Base-by-base conservation (phyloP, 176 grass and related monocot genomes). In the Oryza punctata region DNA sequence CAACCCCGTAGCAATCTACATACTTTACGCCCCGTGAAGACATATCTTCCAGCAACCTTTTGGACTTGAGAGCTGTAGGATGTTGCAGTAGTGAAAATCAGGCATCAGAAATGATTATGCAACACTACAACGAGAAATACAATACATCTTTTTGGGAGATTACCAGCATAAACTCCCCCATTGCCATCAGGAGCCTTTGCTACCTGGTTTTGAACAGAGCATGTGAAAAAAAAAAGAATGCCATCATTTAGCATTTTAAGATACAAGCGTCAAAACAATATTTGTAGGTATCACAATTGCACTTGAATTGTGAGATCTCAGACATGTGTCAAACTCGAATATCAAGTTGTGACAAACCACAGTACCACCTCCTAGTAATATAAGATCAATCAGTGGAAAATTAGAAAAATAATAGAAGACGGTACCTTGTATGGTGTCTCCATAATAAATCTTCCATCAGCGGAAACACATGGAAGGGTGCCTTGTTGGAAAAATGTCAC, bases 401-500 rank as follows among this genome's bases (percentile, higher is more conserved):
- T 14, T 72, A 49, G 5, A 35, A 41, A 78, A 59, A 10, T 76
- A 57, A 26, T 38, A 63, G 9, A 57, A 26, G 16, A 76, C 16
- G 10, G 60, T 90, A 99, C 96, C 89, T 57, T 96, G 81, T 85
- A 92, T 82, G 96, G 93, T 40, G 89, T 99, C 83, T 99, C 96
- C 96, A 99, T 94, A 66, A 99, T 99, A 92, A 96, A 99, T 94
- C 93, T 93, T 32, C 93, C 91, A 90, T 99, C 96, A 66, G 64
- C 79, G 78, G 93, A 96, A 68, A 99, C 66, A 63, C 96, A 99
- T 25, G 96, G 96, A 87, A 99, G 91, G 26, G 96, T 99, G 43
- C 96, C 96, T 96, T 99, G 96, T 91, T 92, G 93, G 77, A 96
- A 99, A 87, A 99, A 96, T 0, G 89, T 99, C 73, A 99, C 96